Evolutionary conservation across 2,329 filamentous ascomycete genomes (phyloP).

Genomic region (Cercospora brassicicola): DNA sequence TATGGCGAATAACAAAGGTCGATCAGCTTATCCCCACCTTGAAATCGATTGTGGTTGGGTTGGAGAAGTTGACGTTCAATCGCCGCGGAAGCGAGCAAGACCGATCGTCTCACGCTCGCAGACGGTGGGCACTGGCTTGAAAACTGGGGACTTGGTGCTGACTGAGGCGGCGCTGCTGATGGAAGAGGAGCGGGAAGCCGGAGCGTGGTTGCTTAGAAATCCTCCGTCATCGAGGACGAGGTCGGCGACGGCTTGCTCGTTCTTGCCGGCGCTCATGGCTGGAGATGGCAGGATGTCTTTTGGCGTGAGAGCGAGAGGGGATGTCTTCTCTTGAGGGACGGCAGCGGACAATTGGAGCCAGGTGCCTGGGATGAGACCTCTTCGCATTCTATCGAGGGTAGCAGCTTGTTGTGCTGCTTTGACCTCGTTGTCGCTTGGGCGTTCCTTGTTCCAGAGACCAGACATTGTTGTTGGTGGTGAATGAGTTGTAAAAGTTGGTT

Average conservation of each 20-base stretch:
- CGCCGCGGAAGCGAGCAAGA: conserved; percentile 18
- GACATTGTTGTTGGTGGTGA: conserved; percentile 21
- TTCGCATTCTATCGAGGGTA: conserved; percentile 14
- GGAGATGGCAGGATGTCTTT: conserved; percentile 10
- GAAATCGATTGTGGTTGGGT: neutral
- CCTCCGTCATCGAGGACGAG: conserved; percentile 9
- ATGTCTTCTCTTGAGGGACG: conserved; percentile 8
- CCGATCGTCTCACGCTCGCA: conserved; percentile 17
- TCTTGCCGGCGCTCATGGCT: conserved; percentile 5
- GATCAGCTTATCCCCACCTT: neutral
- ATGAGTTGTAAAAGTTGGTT: neutral
- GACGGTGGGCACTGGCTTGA: conserved; percentile 7
- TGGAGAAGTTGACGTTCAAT: conserved; percentile 7
- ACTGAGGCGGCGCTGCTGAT: conserved; percentile 8
- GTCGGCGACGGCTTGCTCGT: conserved; percentile 8
- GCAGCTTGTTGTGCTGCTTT: conserved; percentile 9
- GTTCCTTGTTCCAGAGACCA: conserved; percentile 20
- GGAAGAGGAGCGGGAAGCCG: conserved; percentile 11
- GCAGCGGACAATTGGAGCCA: conserved; percentile 25
- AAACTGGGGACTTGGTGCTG: conserved; percentile 2
- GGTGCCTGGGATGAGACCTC: conserved; percentile 22
- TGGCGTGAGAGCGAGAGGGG: conserved; percentile 4
- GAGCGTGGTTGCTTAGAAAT: conserved; percentile 15
- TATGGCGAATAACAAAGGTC: no score
- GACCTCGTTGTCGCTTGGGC: neutral